A percentile compares a stretch with the other conserved stretches of the same genome.
Conservation (phyloP, 805 yeast genomes). For the Wickerhamomyces xylosicus region DNA sequence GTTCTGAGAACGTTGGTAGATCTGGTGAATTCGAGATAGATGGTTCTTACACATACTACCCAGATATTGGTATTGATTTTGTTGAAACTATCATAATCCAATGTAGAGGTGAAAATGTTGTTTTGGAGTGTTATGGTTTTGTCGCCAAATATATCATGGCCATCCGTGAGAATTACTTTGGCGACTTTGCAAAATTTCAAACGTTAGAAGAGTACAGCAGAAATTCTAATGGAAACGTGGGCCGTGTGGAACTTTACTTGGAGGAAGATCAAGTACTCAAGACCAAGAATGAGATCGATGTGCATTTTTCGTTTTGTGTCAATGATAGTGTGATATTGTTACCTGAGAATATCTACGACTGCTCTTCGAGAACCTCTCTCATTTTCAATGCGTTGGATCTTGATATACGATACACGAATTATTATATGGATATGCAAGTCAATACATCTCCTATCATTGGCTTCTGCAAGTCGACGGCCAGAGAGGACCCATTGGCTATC, state of each 20-base stretch:
- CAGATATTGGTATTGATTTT: slow-evolving; percentile 49
- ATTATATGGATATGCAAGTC: slow-evolving; percentile 87
- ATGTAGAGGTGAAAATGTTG: slow-evolving; percentile 55
- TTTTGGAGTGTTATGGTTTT: slow-evolving; percentile 70
- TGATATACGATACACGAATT: slow-evolving; percentile 81
- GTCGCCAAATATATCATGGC: slow-evolving; percentile 65
- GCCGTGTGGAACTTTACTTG: too few relatives aligned
- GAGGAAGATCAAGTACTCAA: neutral
- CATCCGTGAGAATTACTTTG: slow-evolving; percentile 82
- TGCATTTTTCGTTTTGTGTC: slow-evolving; percentile 61
- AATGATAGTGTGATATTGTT: slow-evolving; percentile 60
- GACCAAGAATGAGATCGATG: slow-evolving; percentile 63
- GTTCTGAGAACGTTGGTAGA: slow-evolving; percentile 53
- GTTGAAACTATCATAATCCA: slow-evolving; percentile 62
- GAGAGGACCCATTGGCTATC: slow-evolving; percentile 9
- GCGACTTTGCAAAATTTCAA: slow-evolving; percentile 71
- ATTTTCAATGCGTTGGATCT: slow-evolving; percentile 57
- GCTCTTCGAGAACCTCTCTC: slow-evolving; percentile 49
- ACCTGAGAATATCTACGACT: slow-evolving; percentile 65
- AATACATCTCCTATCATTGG: slow-evolving; percentile 52
- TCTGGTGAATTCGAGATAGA: slow-evolving; percentile 47
- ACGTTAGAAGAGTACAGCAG: slow-evolving; percentile 75
- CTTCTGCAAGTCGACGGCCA: slow-evolving; percentile 10
- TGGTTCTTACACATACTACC: slow-evolving; percentile 58
- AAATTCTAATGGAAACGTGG: slow-evolving; percentile 8